A percentile compares a stretch with the other conserved stretches of the same genome.
These are phyloP conservation scores for Metarhizium robertsii DNA, from an alignment of 2,329 filamentous ascomycete species.

Conservation along the genomic window DNA sequence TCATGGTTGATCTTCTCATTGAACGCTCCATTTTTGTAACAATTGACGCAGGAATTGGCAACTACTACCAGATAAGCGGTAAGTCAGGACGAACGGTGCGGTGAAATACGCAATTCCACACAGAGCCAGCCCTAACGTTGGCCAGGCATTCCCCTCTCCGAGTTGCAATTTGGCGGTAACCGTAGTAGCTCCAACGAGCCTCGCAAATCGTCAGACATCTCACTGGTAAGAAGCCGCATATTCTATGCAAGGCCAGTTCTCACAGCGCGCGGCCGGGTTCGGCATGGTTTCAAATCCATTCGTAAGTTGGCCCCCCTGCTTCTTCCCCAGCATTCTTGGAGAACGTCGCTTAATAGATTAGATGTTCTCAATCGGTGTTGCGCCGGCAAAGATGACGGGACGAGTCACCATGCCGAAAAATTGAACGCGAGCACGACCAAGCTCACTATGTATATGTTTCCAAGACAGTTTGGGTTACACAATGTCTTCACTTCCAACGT, in stretches of 20 bases:
- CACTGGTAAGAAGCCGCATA: conserved; percentile 74
- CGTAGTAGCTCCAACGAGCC: background rate
- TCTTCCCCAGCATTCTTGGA: too few relatives aligned
- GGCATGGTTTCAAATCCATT: conserved; percentile 69
- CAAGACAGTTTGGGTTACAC: conserved; percentile 78
- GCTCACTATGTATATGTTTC: conserved; percentile 89
- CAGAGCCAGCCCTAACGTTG: conserved; percentile 4
- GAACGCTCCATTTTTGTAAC: conserved; percentile 68
- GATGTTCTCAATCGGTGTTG: conserved; percentile 72
- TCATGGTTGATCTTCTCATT: conserved; percentile 69
- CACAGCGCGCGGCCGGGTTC: conserved; percentile 56
- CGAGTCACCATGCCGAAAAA: background rate
- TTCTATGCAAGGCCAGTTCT: conserved; percentile 71
- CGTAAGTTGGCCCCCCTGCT: conserved; percentile 45
- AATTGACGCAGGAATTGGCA: conserved; percentile 49
- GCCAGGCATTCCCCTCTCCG: conserved; percentile 41
- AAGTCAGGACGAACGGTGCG: conserved; percentile 13
- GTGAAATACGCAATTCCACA: background rate
- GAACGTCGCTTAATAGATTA: conserved; percentile 25
- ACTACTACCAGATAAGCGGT: conserved; percentile 76
- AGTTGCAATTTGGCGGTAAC: conserved; percentile 21
- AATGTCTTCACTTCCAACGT: conserved; percentile 78
- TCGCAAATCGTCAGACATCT: conserved; percentile 49
- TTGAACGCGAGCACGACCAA: conserved; percentile 48
- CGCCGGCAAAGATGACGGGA: background rate